Base-by-base conservation (phyloP, 371 early-diverging fungal genomes). In the Apophysomyces sp. region DNA sequence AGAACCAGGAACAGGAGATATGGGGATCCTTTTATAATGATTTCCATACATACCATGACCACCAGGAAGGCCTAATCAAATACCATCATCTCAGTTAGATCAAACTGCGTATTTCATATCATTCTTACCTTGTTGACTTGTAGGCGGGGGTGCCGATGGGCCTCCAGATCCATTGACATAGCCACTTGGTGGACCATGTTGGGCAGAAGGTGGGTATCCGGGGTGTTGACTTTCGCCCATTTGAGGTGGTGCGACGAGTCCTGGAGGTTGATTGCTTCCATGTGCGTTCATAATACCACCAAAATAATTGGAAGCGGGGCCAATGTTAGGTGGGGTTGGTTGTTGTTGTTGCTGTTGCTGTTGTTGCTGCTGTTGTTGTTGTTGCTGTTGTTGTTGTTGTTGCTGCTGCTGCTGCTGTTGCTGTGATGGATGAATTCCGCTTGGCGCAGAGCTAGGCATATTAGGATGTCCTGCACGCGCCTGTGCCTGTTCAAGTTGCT, bases 401-500 rank as follows among this genome's bases (percentile, higher is more conserved):
- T 34, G 34, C 13, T 34, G 34, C 13, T 1, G 34, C 13, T 34
- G 34, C 13, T 34, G 34, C 13, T 8, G 4, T 13, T 34, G 34
- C 13, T 60, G 65, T 60, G 31, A 63, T 61, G 9, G 62, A 69
- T 40, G 61, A 68, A 29, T 62, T 62, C 49, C 66, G 62, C 53
- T 36, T 67, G 55, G 66, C 61, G 39, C 65, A 65, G 40, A 63
- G 58, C 61, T 62, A 62, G 62, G 26, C 58, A 4, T 69, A 66
- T 36, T 55, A 29, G 29, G 34, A 54, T 26, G 73, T 64, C 54
- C 65, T 69, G 27, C 58, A 49, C 13, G 66, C 39, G 32, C 55
- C 34, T 40, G 36, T 18, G 66, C 67, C 32, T 68, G 73, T 28
- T 74, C 74, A 18, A 74, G 39, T 52, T 74, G 71, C 40, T 67